A percentile compares a stretch with the other conserved stretches of the same genome.
These are phyloP conservation scores for Penicillium malachiteum DNA, from an alignment of 495 filamentous ascomycete genomes.

Conservation along the genomic window DNA sequence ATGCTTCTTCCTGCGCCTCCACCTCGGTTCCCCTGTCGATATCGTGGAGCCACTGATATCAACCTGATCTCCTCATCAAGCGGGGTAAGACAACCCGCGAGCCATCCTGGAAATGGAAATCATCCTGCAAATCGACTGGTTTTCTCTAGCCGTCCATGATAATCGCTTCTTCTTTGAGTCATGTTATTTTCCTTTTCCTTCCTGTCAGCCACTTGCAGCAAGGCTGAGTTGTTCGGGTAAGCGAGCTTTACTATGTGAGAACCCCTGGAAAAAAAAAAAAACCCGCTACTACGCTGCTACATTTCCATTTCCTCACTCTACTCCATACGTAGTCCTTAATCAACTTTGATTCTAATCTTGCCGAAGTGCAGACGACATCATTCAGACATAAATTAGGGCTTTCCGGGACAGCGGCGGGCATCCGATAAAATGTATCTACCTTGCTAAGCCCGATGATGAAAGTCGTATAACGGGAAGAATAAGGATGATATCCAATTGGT, in stretches of 20 bases:
- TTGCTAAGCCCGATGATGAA: background rate
- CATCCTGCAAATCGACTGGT: background rate
- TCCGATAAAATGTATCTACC: conserved; percentile 3
- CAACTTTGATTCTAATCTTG: too few relatives aligned
- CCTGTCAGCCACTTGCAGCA: background rate
- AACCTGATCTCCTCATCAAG: background rate
- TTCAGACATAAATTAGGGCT: conserved; percentile 7
- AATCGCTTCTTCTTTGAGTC: background rate
- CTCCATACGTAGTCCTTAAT: too few relatives aligned
- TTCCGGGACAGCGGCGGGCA: conserved; percentile 18
- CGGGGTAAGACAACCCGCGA: conserved; percentile 5
- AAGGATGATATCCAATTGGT: conserved; percentile 1
- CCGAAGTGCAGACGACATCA: too few relatives aligned
- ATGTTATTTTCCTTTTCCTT: background rate
- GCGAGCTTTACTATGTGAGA: background rate
- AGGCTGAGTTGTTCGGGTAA: background rate
- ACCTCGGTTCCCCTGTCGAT: conserved; percentile 6
- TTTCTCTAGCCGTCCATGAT: background rate
- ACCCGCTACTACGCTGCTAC: too few relatives aligned
- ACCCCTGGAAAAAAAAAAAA: too few relatives aligned
- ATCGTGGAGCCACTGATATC: conserved; percentile 14
- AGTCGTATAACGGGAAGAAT: background rate
- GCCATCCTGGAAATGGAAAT: background rate
- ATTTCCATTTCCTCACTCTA: too few relatives aligned
- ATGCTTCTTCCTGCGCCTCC: conserved; percentile 17